These are phyloP conservation scores for Elongisporangium senticosum DNA, from an alignment of 352 stramenopile species.

Conservation along the genomic window DNA sequence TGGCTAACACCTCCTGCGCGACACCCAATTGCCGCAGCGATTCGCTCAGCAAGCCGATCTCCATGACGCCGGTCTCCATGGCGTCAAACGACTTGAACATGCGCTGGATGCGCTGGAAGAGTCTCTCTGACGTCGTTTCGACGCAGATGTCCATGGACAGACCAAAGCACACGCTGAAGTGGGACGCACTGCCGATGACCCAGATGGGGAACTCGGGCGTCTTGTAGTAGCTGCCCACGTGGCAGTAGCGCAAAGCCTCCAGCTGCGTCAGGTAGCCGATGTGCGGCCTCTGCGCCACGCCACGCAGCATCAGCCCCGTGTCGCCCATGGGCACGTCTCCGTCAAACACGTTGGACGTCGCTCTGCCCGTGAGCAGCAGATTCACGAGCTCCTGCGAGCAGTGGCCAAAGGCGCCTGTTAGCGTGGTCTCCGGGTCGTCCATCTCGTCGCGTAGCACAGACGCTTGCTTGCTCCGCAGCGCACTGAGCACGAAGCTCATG, in stretches of 20 bases:
- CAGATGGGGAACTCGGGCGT: conserved; percentile 82
- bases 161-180: conserved; percentile 90
- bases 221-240: conserved; percentile 91
- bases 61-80: conserved; percentile 87
- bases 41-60: conserved; percentile 43
- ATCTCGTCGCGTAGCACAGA: conserved; percentile 53
- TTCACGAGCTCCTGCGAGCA: conserved; percentile 86
- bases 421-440: conserved; percentile 49
- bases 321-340: conserved; percentile 72
- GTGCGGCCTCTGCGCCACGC: conserved; percentile 35
- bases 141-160: conserved; percentile 46
- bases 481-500: conserved; percentile 66
- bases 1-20: conserved; percentile 30
- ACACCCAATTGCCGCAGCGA: conserved; percentile 73
- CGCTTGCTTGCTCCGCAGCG: conserved; percentile 52
- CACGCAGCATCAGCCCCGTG: conserved; percentile 62
- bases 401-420: conserved; percentile 76
- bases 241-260: conserved; percentile 86
- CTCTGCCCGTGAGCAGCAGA: conserved; percentile 70
- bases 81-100: conserved; percentile 87
- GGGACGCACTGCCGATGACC: conserved; percentile 85
- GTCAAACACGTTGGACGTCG: conserved; percentile 83
- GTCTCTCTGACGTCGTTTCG: conserved; percentile 57
- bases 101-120: conserved; percentile 83
- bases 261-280: conserved; percentile 89